A percentile compares a stretch with the other conserved stretches of the same genome.
phyloP scores from a whole-genome alignment of 2,329 filamentous ascomycete species.

The Arthrobotrys sphaeroides region DNA sequence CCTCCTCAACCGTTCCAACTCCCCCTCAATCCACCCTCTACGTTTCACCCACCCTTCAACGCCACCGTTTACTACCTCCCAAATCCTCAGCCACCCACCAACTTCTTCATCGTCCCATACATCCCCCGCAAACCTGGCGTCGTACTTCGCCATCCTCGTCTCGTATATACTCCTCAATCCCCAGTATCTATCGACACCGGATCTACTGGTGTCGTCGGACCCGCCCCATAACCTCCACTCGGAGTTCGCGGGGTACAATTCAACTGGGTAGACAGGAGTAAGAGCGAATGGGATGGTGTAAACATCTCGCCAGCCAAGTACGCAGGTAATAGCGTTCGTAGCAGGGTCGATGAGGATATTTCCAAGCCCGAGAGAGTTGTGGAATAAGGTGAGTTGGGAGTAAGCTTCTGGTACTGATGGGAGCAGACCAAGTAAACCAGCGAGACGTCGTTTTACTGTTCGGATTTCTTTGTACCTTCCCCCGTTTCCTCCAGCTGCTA shows the following conservation, averaged over 20 bases:
- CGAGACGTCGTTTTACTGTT: conserved; percentile 38
- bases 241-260: conserved; percentile 30
- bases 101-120: conserved; percentile 50
- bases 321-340: conserved; percentile 36
- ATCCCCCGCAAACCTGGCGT: conserved; percentile 43
- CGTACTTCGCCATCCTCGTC: conserved; percentile 52
- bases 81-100: conserved; percentile 39
- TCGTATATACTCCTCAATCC: conserved; percentile 47
- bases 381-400: conserved; percentile 34
- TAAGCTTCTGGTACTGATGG: conserved; percentile 38
- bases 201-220: conserved; percentile 3
- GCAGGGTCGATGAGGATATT: conserved; percentile 37
- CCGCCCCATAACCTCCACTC: conserved; percentile 48
- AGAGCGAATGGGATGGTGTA: conserved; percentile 38
- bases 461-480: conserved; percentile 35
- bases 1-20: conserved; percentile 33
- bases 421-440: conserved; percentile 41
- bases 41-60: conserved; percentile 33
- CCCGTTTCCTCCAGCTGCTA: neutral
- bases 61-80: conserved; percentile 45
- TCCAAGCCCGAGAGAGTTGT: conserved; percentile 21
- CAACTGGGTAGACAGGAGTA: conserved; percentile 31
- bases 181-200: conserved; percentile 37
- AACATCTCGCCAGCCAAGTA: conserved; percentile 39
- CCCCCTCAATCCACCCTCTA: conserved; percentile 37